A percentile compares a stretch with the other conserved stretches of the same genome.
These are phyloP conservation scores for Ganoderma boninense DNA, from an alignment of 1,284 basidiomycete genomes.

Conservation along the genomic window DNA sequence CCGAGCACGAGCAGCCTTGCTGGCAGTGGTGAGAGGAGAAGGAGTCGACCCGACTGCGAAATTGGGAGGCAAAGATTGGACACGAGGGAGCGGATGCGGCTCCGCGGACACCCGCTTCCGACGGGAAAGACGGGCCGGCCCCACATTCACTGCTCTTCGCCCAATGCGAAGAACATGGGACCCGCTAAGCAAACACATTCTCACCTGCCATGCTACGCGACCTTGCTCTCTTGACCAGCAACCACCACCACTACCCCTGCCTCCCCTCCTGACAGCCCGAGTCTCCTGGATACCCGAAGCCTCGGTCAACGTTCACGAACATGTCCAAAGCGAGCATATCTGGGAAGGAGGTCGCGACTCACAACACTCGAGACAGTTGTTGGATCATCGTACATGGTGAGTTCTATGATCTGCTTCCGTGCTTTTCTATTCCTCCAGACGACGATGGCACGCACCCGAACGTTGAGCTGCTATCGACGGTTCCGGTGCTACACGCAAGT, in stretches of 20 bases:
- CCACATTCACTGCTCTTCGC: background rate
- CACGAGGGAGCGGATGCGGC: background rate
- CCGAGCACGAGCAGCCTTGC: too few species aligned
- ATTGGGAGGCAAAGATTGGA: background rate
- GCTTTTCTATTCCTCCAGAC: background rate
- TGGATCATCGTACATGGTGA: constrained; percentile 80
- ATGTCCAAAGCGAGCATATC: background rate
- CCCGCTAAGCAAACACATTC: background rate
- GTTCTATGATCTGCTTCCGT: constrained; percentile 19
- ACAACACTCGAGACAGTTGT: constrained; percentile 62
- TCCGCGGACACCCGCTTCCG: constrained; percentile 7
- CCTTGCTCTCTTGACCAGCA: background rate
- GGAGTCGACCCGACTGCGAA: background rate
- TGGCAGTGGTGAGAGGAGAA: too few species aligned
- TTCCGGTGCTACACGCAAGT: background rate
- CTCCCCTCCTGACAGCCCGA: background rate
- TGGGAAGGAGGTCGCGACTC: constrained; percentile 38
- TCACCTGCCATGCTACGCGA: background rate
- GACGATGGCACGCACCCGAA: background rate
- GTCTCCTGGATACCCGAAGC: background rate
- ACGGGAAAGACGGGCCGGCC: constrained; percentile 2
- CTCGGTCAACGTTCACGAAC: background rate
- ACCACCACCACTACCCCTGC: constrained; percentile 1
- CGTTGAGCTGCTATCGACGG: background rate
- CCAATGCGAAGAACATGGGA: background rate